Evolutionary conservation across 2,329 filamentous ascomycete species (phyloP).

Genomic region (Chaetomium strumarium): DNA sequence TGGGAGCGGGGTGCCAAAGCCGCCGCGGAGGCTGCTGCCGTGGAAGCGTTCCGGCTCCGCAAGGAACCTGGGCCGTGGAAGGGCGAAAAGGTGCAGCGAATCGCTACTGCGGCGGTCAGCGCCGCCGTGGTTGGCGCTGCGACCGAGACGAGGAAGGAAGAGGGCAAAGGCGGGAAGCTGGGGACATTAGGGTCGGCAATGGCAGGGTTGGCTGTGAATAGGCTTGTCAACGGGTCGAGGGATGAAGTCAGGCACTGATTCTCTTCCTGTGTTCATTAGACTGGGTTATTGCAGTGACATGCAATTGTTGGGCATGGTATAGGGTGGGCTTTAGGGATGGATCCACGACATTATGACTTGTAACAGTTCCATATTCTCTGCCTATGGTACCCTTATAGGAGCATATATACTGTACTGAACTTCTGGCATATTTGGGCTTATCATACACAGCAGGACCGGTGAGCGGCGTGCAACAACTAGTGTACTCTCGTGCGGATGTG

Average conservation of each 20-base stretch:
- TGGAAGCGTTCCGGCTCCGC: slow-evolving; percentile 24
- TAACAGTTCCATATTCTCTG: background rate
- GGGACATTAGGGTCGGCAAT: slow-evolving; percentile 19
- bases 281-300: background rate
- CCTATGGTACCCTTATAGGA: too few relatives aligned
- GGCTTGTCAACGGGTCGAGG: slow-evolving; percentile 24
- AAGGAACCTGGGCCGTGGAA: slow-evolving; percentile 22
- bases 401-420: too few relatives aligned
- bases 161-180: slow-evolving; percentile 6
- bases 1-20: slow-evolving; percentile 15
- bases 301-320: background rate
- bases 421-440: too few relatives aligned
- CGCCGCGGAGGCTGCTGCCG: slow-evolving; percentile 20
- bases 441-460: too few relatives aligned
- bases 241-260: slow-evolving; percentile 16
- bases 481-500: too few relatives aligned
- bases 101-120: slow-evolving; percentile 23
- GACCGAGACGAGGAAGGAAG: slow-evolving; percentile 12
- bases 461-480: too few relatives aligned
- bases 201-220: slow-evolving; percentile 23
- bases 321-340: background rate
- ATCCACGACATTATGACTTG: background rate
- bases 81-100: slow-evolving; percentile 18
- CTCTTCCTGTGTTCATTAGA: too few relatives aligned
- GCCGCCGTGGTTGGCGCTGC: slow-evolving; percentile 19